Evolutionary conservation across 2,329 filamentous ascomycete species (phyloP).

Genomic region (Lecanicillium sp.): DNA sequence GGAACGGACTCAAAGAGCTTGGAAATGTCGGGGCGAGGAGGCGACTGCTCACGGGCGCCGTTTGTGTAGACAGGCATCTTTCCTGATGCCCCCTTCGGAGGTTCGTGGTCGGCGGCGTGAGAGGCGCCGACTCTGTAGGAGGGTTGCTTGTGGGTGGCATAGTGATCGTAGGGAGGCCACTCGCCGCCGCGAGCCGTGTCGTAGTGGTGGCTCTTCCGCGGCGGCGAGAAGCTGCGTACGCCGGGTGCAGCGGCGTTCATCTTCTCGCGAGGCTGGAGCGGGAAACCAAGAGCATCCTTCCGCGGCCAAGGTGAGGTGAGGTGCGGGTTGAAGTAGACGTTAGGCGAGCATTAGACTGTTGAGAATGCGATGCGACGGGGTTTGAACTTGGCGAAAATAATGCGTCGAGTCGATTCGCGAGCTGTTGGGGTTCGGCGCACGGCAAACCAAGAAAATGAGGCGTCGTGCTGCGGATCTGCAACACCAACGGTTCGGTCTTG

Average conservation of each 20-base stretch:
- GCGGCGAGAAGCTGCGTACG: conserved; percentile 10
- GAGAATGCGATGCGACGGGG: no score
- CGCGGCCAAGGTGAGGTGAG: neutral
- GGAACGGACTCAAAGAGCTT: conserved; percentile 9
- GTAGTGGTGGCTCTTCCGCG: neutral
- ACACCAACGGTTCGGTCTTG: neutral
- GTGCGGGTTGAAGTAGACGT: no score
- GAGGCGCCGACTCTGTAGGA: neutral
- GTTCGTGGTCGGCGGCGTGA: neutral
- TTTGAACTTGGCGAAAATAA: neutral
- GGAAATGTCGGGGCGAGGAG: neutral
- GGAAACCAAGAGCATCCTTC: conserved; percentile 9
- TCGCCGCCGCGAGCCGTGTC: neutral
- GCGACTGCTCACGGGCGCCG: neutral
- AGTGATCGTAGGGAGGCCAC: neutral
- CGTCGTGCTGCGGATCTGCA: neutral
- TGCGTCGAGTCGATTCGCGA: no score
- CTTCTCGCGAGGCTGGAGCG: conserved; percentile 1
- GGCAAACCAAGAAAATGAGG: neutral
- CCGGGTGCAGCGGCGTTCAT: conserved; percentile 8
- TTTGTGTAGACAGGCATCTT: neutral
- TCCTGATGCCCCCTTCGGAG: neutral
- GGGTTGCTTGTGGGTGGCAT: neutral
- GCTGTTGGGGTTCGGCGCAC: no score
- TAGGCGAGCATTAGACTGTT: neutral